Evolutionary conservation across 2,329 filamentous ascomycete genomes (phyloP).

Genomic region (Scytalidium lignicola): DNA sequence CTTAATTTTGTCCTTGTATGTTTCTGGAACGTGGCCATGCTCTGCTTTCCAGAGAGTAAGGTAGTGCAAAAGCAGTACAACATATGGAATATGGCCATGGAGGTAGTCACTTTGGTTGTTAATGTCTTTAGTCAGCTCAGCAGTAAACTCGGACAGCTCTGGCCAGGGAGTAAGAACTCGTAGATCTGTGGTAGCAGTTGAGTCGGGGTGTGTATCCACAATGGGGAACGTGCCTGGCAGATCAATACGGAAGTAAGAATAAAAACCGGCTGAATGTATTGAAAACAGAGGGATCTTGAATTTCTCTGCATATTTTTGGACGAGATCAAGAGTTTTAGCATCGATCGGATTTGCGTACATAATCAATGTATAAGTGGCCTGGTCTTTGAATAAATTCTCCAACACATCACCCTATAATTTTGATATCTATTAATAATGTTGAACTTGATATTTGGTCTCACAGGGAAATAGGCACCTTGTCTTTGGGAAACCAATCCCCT

Average conservation of each 20-base stretch:
- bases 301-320: slow-evolving; percentile 45
- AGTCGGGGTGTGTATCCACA: slow-evolving; percentile 91
- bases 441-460: not conserved
- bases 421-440: not conserved
- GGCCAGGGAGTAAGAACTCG: slow-evolving; percentile 82
- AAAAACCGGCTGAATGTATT: slow-evolving; percentile 87
- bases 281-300: slow-evolving; percentile 71
- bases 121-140: slow-evolving; percentile 62
- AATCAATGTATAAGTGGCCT: slow-evolving; percentile 52
- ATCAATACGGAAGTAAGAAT: slow-evolving; percentile 78
- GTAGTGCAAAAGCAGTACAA: slow-evolving; percentile 77
- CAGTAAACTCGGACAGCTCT: slow-evolving; percentile 65
- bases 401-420: slow-evolving; percentile 8
- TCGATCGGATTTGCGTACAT: slow-evolving; percentile 56
- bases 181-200: slow-evolving; percentile 78
- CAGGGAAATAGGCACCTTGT: slow-evolving; percentile 30
- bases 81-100: slow-evolving; percentile 87
- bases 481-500: slow-evolving; percentile 61
- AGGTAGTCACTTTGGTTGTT: slow-evolving; percentile 69
- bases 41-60: slow-evolving; percentile 77
- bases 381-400: slow-evolving; percentile 28
- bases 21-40: slow-evolving; percentile 61
- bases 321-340: slow-evolving; percentile 41
- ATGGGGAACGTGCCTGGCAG: slow-evolving; percentile 81
- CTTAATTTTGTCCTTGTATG: slow-evolving; percentile 79